phyloP scores from a whole-genome alignment of 2,329 filamentous ascomycete genomes.

The Exophiala lecanii-corni region DNA sequence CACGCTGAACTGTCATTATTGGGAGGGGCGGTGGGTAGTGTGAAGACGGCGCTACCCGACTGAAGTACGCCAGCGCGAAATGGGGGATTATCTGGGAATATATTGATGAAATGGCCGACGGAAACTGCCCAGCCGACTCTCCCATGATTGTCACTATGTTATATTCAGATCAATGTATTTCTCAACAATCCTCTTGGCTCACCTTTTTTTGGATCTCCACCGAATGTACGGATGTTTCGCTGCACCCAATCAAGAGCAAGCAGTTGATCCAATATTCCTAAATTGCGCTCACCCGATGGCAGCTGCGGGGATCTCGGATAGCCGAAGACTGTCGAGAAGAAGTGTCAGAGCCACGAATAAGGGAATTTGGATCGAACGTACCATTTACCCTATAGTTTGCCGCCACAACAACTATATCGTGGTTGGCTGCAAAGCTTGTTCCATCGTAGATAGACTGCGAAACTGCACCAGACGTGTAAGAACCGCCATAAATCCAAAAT shows the following conservation, averaged over 20 bases:
- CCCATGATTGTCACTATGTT: slow-evolving; percentile 68
- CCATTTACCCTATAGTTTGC: slow-evolving; percentile 74
- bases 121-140: slow-evolving; percentile 69
- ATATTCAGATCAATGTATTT: background rate
- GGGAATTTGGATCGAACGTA: background rate
- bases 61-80: slow-evolving; percentile 4
- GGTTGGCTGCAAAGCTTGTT: slow-evolving; percentile 39
- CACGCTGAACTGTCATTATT: slow-evolving; percentile 1
- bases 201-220: slow-evolving; percentile 66
- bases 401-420: slow-evolving; percentile 69
- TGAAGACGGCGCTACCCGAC: slow-evolving; percentile 5
- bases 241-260: slow-evolving; percentile 71
- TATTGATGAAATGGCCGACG: slow-evolving; percentile 36
- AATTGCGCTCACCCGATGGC: slow-evolving; percentile 62
- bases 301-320: slow-evolving; percentile 59
- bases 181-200: background rate
- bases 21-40: background rate
- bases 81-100: slow-evolving; percentile 4
- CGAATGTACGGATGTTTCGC: slow-evolving; percentile 72
- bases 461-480: slow-evolving; percentile 34
- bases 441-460: slow-evolving; percentile 43
- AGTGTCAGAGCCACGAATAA: background rate
- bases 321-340: slow-evolving; percentile 50
- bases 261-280: slow-evolving; percentile 69
- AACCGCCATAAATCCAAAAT: slow-evolving; percentile 68